These are phyloP conservation scores for Podospora anserina DNA, from an alignment of 495 filamentous ascomycete species.

Conservation along the genomic window DNA sequence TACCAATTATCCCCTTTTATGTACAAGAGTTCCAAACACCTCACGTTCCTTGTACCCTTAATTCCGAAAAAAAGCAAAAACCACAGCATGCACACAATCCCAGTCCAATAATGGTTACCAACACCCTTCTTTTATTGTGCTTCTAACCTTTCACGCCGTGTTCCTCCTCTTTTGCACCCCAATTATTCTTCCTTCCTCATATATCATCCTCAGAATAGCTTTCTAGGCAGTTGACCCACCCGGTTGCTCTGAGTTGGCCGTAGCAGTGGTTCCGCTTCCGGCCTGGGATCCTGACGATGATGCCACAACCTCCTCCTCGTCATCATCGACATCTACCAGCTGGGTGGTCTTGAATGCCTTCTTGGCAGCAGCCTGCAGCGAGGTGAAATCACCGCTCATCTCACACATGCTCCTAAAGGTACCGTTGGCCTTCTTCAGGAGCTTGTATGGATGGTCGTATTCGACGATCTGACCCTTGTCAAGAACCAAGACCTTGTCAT, in stretches of 20 bases:
- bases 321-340: conserved; percentile 40
- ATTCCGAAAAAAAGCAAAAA: not conserved
- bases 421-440: conserved; percentile 65
- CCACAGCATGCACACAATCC: not conserved
- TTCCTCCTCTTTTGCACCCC: not conserved
- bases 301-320: conserved; percentile 19
- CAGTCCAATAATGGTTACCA: not conserved
- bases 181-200: not conserved
- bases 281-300: not conserved
- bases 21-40: not conserved
- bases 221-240: not conserved
- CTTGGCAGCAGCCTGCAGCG: conserved; percentile 69
- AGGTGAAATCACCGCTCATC: conserved; percentile 83
- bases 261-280: not conserved
- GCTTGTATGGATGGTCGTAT: conserved; percentile 79
- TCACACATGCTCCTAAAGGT: conserved; percentile 91
- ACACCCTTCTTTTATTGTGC: not conserved
- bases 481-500: conserved; percentile 96
- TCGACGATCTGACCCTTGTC: conserved; percentile 87
- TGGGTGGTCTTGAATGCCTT: conserved; percentile 50
- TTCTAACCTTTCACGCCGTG: not conserved
- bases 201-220: not conserved
- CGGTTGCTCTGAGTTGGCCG: conserved; percentile 1
- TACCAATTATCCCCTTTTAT: not conserved
- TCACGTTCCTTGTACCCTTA: not conserved